Base-by-base conservation (phyloP, 352 stramenopile genomes). In the Thalassiosira oceanica region DNA sequence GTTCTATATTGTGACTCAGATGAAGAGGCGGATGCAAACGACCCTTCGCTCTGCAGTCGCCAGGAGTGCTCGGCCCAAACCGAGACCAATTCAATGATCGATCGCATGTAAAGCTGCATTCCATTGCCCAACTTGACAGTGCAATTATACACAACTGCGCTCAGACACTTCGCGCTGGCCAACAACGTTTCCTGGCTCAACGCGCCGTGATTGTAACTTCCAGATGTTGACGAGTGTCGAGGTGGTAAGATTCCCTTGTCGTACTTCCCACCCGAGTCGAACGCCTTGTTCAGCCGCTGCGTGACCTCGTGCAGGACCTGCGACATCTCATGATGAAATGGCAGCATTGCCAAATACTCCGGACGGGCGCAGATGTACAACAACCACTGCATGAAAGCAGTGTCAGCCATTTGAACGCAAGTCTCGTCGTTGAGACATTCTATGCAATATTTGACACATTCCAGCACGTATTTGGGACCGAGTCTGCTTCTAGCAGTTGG, bases 331-430 rank as follows among this genome's bases (percentile, higher is more conserved):
- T 51, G 8, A 24, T 65, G 20, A 7, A 74, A 28, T 8, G 72
- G 67, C 35, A 87, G 64, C 23, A 48, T 44, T 20, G 61, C 75
- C 13, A 91, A 50, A 49, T 88, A 91, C 18, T 84, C 74, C 13
- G 61, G 39, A 16, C 72, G 44, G 1, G 70, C 74, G 46, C 80
- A 88, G 21, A 88, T 55, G 29, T 77, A 69, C 3, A 16, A 21
- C 21, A 91, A 35, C 75, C 75, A 85, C 21, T 80, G 46, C 4
- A 91, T 37, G 33, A 91, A 51, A 2, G 53, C 3, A 35, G 85
- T 71, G 3, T 55, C n/a, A 29, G 31, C 77, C 7, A 71, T 26
- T 7, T 67, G 20, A 10, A 57, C 13, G 26, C 64, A 68, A 20
- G 81, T 64, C 1, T 76, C 66, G 45, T 85, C 62, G 18, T 74